A percentile compares a stretch with the other conserved stretches of the same genome.
These are phyloP conservation scores for Sporothrix phasma DNA, from an alignment of 2,329 filamentous ascomycete species.

Conservation along the genomic window DNA sequence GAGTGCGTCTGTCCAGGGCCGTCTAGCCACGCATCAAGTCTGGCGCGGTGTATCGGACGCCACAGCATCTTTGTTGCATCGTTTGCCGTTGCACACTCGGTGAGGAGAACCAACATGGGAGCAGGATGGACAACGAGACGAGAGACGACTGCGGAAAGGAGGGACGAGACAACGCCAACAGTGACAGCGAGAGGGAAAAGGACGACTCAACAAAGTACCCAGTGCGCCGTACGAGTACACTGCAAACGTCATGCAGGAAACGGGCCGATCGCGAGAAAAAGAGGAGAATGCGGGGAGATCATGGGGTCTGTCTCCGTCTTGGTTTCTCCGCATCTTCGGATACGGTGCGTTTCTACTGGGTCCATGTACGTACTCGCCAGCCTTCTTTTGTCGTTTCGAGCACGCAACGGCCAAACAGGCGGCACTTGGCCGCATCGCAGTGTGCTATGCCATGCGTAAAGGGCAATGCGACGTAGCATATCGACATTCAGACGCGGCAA, in stretches of 20 bases:
- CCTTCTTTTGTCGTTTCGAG: too few relatives aligned
- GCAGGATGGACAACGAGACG: background rate
- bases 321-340: background rate
- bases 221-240: background rate
- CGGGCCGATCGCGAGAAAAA: constrained; percentile 8
- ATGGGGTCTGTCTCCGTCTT: background rate
- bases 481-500: too few relatives aligned
- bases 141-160: too few relatives aligned
- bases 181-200: background rate
- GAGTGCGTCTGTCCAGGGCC: background rate
- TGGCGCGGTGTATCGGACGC: background rate
- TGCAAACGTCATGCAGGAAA: constrained; percentile 1
- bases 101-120: background rate
- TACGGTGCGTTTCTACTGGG: too few relatives aligned
- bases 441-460: background rate
- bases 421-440: background rate
- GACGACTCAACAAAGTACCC: background rate
- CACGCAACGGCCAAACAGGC: background rate
- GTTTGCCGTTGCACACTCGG: background rate
- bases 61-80: background rate
- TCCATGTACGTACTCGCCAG: too few relatives aligned
- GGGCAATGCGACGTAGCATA: too few relatives aligned
- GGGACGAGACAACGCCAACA: too few relatives aligned
- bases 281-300: constrained; percentile 3
- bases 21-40: too few relatives aligned